Conservation (phyloP, 1,139 yeast genomes). For the Yamadazyma atmosphaerica region DNA sequence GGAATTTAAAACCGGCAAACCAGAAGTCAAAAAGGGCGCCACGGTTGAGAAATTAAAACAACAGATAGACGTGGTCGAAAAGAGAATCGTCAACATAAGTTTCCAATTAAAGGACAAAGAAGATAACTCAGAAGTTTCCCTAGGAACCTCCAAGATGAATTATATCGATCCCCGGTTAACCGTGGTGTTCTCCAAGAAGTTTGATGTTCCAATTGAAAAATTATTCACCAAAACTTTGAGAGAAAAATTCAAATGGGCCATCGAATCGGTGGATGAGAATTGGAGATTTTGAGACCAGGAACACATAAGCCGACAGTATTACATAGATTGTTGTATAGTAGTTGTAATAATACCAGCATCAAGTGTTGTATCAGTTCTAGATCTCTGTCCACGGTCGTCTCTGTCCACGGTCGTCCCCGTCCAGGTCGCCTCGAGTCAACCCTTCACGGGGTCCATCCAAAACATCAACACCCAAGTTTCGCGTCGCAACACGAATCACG, state of each 20-base stretch:
- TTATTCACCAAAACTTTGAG: constrained; percentile 87
- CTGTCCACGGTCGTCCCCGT: too few species aligned
- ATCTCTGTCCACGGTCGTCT: too few species aligned
- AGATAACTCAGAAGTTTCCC: constrained; percentile 90
- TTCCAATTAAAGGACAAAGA: constrained; percentile 87
- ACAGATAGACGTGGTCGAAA: constrained; percentile 74
- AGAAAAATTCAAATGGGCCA: constrained; percentile 95
- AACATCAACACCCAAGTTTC: constrained; percentile 1
- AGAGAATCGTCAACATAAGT: constrained; percentile 65
- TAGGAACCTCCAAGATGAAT: constrained; percentile 91
- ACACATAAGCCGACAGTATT: too few species aligned
- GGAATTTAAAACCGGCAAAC: constrained; percentile 65
- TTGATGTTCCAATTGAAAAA: constrained; percentile 87
- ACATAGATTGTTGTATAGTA: not conserved
- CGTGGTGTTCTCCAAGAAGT: constrained; percentile 86
- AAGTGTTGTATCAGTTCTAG: not conserved
- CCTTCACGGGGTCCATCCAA: not conserved
- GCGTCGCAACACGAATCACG: constrained; percentile 3
- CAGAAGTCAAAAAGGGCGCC: constrained; percentile 50
- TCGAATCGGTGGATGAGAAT: constrained; percentile 81
- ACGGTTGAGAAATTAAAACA: constrained; percentile 72
- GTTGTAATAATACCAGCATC: constrained; percentile 1
- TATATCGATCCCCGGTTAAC: constrained; percentile 94
- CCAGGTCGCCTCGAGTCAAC: not conserved
- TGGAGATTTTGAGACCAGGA: constrained; percentile 77